Base-by-base conservation (phyloP, 176 grass and related monocot species). In the Oropetium thomaeum region DNA sequence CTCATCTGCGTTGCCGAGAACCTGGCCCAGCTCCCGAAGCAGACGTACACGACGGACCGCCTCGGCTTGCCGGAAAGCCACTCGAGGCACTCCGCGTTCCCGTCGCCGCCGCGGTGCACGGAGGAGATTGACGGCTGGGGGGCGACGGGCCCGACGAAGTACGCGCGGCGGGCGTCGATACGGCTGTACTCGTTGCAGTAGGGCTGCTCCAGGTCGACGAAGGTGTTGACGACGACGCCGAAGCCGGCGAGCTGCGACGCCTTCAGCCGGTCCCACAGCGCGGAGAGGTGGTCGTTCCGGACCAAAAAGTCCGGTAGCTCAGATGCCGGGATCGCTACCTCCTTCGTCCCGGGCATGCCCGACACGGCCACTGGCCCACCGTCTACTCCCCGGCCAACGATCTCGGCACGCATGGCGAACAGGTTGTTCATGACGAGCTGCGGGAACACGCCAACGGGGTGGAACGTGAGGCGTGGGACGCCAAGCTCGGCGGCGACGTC, bases 11-110 rank as follows among this genome's bases (percentile, higher is more conserved):
- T 10, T 23, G 0, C 8, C 0, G 86, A 85, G 78, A 93, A 91
- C 29, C 74, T 23, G 77, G 83, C 81, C 90, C 90, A 97, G 67
- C 90, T 97, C 7, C 94, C 94, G 74, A 97, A 97, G 88, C 94
- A 91, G 12, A 91, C 77, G 67, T 75, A 91, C 62, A 91, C 86
- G 16, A 89, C 86, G 5, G 94, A 97, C 22, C 62, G 60, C 27
- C 48, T 82, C 39, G 87, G 77, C 60, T 77, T 79, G 41, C 51
- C 54, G 30, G 92, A 87, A 1, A 97, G 65, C 93, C 93, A 96
- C 14, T 29, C 3, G 3, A 96, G 86, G 85, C 89, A 93, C 26
- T 55, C 54, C 22, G 22, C 57, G 29, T 84, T 5, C 20, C 77
- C 54, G 52, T 73, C 17, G 52, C 81, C 78, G 20, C 86, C 83